A percentile compares a stretch with the other conserved stretches of the same genome.
Conservation (phyloP, 768 basidiomycete species). For the Boletus rubropictus region DNA sequence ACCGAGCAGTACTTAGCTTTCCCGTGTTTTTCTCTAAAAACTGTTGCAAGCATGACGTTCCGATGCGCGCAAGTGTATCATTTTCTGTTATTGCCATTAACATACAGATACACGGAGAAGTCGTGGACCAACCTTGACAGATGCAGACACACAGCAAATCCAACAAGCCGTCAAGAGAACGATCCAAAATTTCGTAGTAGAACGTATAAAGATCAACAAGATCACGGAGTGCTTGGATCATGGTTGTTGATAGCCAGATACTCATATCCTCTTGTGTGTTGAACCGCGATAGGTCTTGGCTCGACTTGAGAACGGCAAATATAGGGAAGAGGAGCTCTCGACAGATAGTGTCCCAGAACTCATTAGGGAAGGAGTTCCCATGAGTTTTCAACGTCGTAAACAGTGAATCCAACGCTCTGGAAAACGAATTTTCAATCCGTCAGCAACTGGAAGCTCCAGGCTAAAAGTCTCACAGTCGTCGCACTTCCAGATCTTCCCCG, state of each 20-base stretch:
- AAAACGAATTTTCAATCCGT: constrained; percentile 4
- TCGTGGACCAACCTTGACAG: constrained; percentile 77
- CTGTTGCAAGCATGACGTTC: constrained; percentile 96
- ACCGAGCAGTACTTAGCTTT: constrained; percentile 76
- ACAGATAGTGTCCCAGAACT: constrained; percentile 98
- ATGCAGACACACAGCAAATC: constrained; percentile 95
- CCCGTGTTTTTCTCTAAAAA: constrained; percentile 87
- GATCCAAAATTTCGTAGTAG: constrained; percentile 87
- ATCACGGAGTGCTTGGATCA: constrained; percentile 96
- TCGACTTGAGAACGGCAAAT: constrained; percentile 91
- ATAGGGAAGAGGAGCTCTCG: constrained; percentile 97
- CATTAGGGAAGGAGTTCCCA: constrained; percentile 76
- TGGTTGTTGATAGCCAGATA: constrained; percentile 97
- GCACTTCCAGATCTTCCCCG: constrained; percentile 95
- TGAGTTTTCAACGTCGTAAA: constrained; percentile 91
- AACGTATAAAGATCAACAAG: constrained; percentile 93
- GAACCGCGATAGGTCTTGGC: constrained; percentile 88
- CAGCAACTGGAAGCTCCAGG: neutral
- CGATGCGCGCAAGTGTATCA: constrained; percentile 94
- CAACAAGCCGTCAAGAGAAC: constrained; percentile 87
- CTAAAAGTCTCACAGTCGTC: constrained; percentile 71
- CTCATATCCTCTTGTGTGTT: constrained; percentile 98
- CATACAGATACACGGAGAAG: neutral
- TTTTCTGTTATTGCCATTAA: constrained; percentile 59
- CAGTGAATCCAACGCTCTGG: constrained; percentile 91